Base-by-base conservation (phyloP, 75 land plant genomes). In the Selaginella tamariscina region DNA sequence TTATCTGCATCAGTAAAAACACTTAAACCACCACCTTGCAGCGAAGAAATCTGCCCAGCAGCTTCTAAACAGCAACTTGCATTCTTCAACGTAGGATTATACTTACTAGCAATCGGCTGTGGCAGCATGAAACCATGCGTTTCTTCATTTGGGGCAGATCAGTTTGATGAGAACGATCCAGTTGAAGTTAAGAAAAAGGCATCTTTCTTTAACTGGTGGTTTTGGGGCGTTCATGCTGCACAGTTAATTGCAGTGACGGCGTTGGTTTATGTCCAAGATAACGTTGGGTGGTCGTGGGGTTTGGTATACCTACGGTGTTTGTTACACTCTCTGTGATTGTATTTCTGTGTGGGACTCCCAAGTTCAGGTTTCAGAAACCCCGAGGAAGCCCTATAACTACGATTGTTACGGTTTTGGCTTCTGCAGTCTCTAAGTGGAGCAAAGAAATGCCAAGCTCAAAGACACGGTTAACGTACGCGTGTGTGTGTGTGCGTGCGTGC, bases 141-240 rank as follows among this genome's bases (percentile, higher is more conserved):
- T 39, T 39, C 49, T 5, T 39, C 49, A 15, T 39, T 39, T 39
- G 49, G 49, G 15, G 49, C 49, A 83, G 86, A 0, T 31, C 87
- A 87, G 39, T 87, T 84, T 62, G 81, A 87, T 32, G 73, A 73
- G 27, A 33, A 32, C 0, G 64, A 69, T 2, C 67, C 79, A 24
- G 54, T 64, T 20, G 84, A 84, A 64, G 65, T 55, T 30, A 60
- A 23, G 22, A 32, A 55, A 31, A 84, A 76, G 73, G 73, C 73
- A 56, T 84, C 84, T 0, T 87, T 87, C 73, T 87, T 87, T 79
- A 87, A 87, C 31, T 87, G 89, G 88, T 86, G 83, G 83, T 86
- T 68, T 60, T 64, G 75, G n/a, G 86, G 84, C 0, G 60, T 86
- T 13, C 74, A 64, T 26, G 11, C 20, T 0, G 86, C 76, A 15